Percentiles rank a stretch among this genome's conserved stretches.
Evolutionary conservation across 1,139 yeast genomes (phyloP).

Genomic region (Casaregolazyma suthepensis): DNA sequence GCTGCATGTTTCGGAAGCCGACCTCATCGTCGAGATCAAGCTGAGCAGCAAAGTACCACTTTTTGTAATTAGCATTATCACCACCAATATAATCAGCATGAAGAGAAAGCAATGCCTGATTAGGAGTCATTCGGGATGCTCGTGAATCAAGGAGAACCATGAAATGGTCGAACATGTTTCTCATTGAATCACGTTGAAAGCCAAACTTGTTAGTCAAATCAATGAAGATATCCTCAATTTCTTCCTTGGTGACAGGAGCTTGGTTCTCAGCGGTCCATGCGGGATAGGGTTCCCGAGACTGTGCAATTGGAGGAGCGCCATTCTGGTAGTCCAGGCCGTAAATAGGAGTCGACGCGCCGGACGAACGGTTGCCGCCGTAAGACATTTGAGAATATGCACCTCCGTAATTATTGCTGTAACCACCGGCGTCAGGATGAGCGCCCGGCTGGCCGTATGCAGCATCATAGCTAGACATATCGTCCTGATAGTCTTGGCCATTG

Average conservation of each 20-base stretch:
- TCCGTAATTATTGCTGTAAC: slow-evolving; percentile 14
- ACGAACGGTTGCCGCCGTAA: slow-evolving; percentile 73
- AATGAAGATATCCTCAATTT: slow-evolving; percentile 85
- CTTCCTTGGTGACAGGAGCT: slow-evolving; percentile 78
- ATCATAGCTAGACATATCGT: slow-evolving; percentile 25
- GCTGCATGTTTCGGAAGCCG: slow-evolving; percentile 72
- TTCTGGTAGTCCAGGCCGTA: slow-evolving; percentile 64
- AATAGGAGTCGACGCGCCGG: slow-evolving; percentile 95
- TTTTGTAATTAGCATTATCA: slow-evolving; percentile 80
- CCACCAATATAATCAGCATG: slow-evolving; percentile 99
- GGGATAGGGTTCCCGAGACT: slow-evolving; percentile 75
- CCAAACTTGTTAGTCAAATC: slow-evolving; percentile 90
- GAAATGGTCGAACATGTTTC: slow-evolving; percentile 94
- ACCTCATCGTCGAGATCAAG: slow-evolving; percentile 77
- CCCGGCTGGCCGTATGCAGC: slow-evolving; percentile 4
- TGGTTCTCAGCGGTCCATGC: slow-evolving; percentile 94
- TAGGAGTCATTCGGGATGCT: slow-evolving; percentile 94
- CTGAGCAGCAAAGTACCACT: slow-evolving; percentile 96
- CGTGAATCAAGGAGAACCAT: slow-evolving; percentile 93
- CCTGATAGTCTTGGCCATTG: slow-evolving; percentile 32
- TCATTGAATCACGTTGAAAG: slow-evolving; percentile 95
- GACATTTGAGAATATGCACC: slow-evolving; percentile 41
- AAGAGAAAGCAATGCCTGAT: slow-evolving; percentile 82
- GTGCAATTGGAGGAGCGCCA: slow-evolving; percentile 22
- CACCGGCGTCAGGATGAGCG: slow-evolving; percentile 1